Conservation (phyloP, 129 eudicot genomes). For the Lonicera japonica region DNA sequence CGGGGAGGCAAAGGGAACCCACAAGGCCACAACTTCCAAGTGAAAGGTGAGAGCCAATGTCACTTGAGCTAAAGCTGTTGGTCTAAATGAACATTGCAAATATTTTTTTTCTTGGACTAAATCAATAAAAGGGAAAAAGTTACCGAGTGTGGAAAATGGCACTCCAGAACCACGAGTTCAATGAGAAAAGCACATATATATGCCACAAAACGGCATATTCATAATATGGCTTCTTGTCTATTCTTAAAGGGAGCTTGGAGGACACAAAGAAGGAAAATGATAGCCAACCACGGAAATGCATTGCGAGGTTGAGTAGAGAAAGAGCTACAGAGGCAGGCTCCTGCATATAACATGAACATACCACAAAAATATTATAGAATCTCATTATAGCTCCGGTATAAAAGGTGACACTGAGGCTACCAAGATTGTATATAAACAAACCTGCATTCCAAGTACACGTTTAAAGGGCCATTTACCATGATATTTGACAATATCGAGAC, state of each 20-base stretch:
- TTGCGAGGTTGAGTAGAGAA: slow-evolving; percentile 68
- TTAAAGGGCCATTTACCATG: slow-evolving; percentile 95
- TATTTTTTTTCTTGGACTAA: no score
- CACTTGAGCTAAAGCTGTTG: neutral
- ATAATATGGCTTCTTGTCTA: slow-evolving; percentile 55
- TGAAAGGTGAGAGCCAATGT: no score
- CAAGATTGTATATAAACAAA: slow-evolving; percentile 26
- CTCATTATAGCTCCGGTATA: neutral
- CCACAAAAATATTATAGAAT: neutral
- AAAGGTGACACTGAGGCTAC: neutral
- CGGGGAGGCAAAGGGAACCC: no score
- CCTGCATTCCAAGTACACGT: slow-evolving; percentile 77
- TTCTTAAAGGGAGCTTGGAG: slow-evolving; percentile 60
- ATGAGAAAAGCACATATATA: slow-evolving; percentile 55
- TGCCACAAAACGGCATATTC: slow-evolving; percentile 68
- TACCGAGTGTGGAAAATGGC: slow-evolving; percentile 80
- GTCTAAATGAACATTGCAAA: no score
- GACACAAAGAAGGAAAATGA: slow-evolving; percentile 51
- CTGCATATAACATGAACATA: slow-evolving; percentile 27
- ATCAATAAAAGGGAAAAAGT: slow-evolving; percentile 18
- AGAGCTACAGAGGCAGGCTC: slow-evolving; percentile 84
- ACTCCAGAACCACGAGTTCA: slow-evolving; percentile 91
- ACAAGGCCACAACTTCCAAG: no score
- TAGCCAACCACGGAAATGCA: slow-evolving; percentile 93
- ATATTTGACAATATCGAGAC: slow-evolving; percentile 66